Evolutionary conservation across 1,284 basidiomycete species (phyloP).

Genomic region (Pseudozyma thailandica): DNA sequence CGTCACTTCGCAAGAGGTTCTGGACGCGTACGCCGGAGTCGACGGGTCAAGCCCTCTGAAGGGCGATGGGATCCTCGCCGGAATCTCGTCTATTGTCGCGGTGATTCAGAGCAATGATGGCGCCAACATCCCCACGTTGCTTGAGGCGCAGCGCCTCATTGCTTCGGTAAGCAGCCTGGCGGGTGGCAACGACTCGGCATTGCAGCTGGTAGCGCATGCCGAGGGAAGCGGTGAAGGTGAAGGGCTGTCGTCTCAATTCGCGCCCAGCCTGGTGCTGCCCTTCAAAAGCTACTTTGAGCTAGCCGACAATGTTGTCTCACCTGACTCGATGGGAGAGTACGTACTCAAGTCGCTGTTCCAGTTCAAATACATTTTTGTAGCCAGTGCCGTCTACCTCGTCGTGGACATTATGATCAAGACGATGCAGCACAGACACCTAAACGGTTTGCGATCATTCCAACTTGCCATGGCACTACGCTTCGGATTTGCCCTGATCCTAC

Average conservation of each 20-base stretch:
- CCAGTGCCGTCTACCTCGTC: conserved; percentile 26
- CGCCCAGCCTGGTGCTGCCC: conserved; percentile 25
- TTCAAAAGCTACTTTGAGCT: conserved; percentile 28
- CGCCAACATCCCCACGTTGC: conserved; percentile 24
- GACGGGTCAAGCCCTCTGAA: conserved; percentile 12
- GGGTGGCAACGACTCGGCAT: conserved; percentile 7
- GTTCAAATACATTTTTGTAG: conserved; percentile 47
- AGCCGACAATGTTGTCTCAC: conserved; percentile 30
- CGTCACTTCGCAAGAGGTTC: conserved; percentile 11
- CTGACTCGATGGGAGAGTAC: conserved; percentile 29
- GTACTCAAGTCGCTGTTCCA: conserved; percentile 30
- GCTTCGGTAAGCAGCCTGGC: conserved; percentile 23
- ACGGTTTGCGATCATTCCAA: conserved; percentile 20
- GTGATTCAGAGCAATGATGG: conserved; percentile 42
- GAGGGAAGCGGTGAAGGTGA: conserved; percentile 10
- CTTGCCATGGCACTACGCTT: conserved; percentile 26
- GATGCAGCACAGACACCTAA: conserved; percentile 22
- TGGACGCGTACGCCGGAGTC: conserved; percentile 3
- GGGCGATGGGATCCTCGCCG: conserved; percentile 17
- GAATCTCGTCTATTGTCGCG: conserved; percentile 24
- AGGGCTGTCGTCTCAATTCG: conserved; percentile 21
- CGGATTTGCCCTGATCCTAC: conserved; percentile 22
- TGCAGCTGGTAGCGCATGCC: conserved; percentile 8
- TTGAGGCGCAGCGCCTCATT: conserved; percentile 22
- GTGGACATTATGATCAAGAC: conserved; percentile 40